phyloP scores from a whole-genome alignment of 768 basidiomycete species.

The Trametes coccinea region DNA sequence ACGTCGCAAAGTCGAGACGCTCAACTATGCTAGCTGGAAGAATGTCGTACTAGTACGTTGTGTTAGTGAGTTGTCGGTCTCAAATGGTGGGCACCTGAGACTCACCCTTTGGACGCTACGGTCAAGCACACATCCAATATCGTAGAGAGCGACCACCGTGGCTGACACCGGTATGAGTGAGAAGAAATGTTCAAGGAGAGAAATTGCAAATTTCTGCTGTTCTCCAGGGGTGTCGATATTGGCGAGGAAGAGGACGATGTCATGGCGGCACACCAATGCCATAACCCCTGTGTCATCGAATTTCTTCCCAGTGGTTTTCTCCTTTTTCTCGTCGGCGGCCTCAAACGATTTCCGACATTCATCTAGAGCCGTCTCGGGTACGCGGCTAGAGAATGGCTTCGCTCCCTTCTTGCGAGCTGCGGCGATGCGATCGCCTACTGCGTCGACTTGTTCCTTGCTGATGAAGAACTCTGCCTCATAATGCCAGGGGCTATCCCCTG shows the following conservation, averaged over 20 bases:
- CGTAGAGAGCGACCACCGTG: slow-evolving; percentile 33
- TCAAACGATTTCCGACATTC: slow-evolving; percentile 35
- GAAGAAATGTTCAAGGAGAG: slow-evolving; percentile 36
- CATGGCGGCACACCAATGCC: slow-evolving; percentile 40
- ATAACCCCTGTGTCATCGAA: slow-evolving; percentile 41
- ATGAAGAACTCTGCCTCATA: slow-evolving; percentile 37
- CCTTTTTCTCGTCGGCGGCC: slow-evolving; percentile 36
- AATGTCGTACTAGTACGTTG: too few species aligned
- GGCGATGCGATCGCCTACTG: slow-evolving; percentile 33
- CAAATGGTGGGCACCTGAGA: neutral
- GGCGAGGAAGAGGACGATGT: slow-evolving; percentile 38
- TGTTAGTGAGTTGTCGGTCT: too few species aligned
- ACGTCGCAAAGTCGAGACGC: slow-evolving; percentile 29
- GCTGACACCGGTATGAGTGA: slow-evolving; percentile 31
- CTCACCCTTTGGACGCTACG: slow-evolving; percentile 27
- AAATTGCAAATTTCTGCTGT: slow-evolving; percentile 40
- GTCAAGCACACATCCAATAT: slow-evolving; percentile 40
- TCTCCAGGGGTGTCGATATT: slow-evolving; percentile 45
- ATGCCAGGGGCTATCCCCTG: slow-evolving; percentile 36
- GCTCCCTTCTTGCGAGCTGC: slow-evolving; percentile 21
- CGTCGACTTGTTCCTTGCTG: slow-evolving; percentile 37
- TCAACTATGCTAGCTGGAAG: neutral
- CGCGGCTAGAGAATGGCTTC: neutral
- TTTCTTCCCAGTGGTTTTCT: slow-evolving; percentile 27
- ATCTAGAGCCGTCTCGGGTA: slow-evolving; percentile 36